Percentiles rank a stretch among this genome's conserved stretches.
phyloP scores from a whole-genome alignment of 345 rosid species.

The Brassica nigra region DNA sequence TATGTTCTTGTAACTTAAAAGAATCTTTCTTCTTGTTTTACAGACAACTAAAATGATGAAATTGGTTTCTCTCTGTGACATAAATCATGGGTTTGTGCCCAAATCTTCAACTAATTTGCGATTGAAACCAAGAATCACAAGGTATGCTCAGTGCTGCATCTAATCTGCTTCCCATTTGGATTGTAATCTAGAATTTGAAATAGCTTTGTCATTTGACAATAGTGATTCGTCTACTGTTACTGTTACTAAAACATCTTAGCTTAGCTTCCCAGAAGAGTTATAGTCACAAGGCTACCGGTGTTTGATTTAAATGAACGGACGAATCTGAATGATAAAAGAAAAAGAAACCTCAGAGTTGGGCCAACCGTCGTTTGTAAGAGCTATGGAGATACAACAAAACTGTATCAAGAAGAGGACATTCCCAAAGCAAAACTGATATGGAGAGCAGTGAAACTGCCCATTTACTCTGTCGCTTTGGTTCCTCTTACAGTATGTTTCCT shows the following conservation, averaged over 20 bases:
- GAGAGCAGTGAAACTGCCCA: conserved; percentile 88
- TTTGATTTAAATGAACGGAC: conserved; percentile 15
- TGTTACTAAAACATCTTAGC: conserved; percentile 29
- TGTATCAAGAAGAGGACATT: conserved; percentile 47
- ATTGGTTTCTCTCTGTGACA: conserved; percentile 33
- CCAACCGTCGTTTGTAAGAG: conserved; percentile 30
- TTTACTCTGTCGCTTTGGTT: conserved; percentile 82
- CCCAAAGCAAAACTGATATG: conserved; percentile 65
- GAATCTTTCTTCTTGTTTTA: neutral
- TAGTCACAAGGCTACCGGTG: conserved; percentile 5
- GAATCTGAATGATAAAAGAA: conserved; percentile 5
- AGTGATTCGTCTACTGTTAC: conserved; percentile 9
- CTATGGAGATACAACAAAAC: conserved; percentile 13
- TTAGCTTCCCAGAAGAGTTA: conserved; percentile 36
- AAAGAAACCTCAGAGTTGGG: conserved; percentile 7
- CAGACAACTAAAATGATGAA: conserved; percentile 32
- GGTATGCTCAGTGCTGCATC: conserved; percentile 29
- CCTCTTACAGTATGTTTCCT: conserved; percentile 74
- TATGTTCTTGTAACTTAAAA: conserved; percentile 18
- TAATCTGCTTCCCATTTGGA: neutral
- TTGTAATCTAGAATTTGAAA: neutral
- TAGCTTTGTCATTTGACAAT: conserved; percentile 3
- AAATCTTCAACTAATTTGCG: neutral
- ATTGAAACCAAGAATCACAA: conserved; percentile 21
- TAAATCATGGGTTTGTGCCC: conserved; percentile 16